These are phyloP conservation scores for Xylariaceae sp. DNA, from an alignment of 2,329 filamentous ascomycete genomes.

Conservation along the genomic window DNA sequence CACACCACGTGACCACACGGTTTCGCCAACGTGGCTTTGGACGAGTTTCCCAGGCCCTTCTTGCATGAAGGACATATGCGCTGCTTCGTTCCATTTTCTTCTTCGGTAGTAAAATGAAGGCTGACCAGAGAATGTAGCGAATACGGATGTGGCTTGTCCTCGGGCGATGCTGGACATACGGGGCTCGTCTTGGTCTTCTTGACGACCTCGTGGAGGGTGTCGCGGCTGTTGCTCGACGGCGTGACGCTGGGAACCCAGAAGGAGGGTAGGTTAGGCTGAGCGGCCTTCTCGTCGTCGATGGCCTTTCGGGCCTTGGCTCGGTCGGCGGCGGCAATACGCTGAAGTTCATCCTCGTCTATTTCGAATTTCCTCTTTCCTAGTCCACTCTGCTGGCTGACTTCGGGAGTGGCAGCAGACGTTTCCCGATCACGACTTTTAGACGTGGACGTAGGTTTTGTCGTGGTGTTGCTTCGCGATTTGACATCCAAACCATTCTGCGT, in stretches of 20 bases:
- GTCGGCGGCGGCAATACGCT: conserved; percentile 64
- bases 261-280: conserved; percentile 67
- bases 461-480: conserved; percentile 17
- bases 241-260: conserved; percentile 92
- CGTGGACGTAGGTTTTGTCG: conserved; percentile 29
- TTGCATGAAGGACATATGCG: conserved; percentile 78
- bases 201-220: conserved; percentile 49
- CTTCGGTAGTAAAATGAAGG: conserved; percentile 72
- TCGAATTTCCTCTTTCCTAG: conserved; percentile 71
- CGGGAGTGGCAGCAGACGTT: conserved; percentile 13
- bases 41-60: conserved; percentile 75
- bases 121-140: conserved; percentile 72
- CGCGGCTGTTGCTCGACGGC: conserved; percentile 57
- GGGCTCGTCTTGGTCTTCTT: conserved; percentile 63
- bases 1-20: conserved; percentile 92
- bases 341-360: conserved; percentile 70
- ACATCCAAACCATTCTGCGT: conserved; percentile 65
- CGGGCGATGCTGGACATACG: conserved; percentile 68
- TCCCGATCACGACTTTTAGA: conserved; percentile 19
- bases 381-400: conserved; percentile 31
- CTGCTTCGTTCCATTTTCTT: conserved; percentile 40
- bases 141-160: conserved; percentile 63
- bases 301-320: conserved; percentile 62
- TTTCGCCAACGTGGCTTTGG: conserved; percentile 75
- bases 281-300: conserved; percentile 66